Percentiles rank a stretch among this genome's conserved stretches.
phyloP scores from a whole-genome alignment of 2,329 filamentous ascomycete species.

The Ascochyta viciae-villosae region DNA sequence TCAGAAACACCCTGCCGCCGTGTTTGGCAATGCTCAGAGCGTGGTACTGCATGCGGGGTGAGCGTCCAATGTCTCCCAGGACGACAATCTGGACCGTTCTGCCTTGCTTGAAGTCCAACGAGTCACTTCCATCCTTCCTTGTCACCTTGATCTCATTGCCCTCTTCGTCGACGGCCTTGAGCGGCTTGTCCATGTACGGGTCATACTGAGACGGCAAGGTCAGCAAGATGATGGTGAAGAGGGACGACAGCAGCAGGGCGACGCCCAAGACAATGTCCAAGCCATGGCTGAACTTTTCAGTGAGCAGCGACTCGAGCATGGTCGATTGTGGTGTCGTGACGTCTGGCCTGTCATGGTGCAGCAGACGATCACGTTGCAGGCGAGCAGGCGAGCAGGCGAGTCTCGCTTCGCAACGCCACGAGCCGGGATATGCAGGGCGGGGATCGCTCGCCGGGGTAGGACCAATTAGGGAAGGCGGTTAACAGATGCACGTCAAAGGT shows the following conservation, averaged over 20 bases:
- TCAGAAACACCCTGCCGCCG: conserved; percentile 79
- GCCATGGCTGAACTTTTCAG: conserved; percentile 28
- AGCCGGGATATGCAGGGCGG: not conserved
- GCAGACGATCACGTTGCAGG: conserved; percentile 20
- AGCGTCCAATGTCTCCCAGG: conserved; percentile 92
- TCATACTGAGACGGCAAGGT: conserved; percentile 62
- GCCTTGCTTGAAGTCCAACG: conserved; percentile 43
- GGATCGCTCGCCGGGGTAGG: conserved; percentile 10
- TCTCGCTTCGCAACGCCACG: conserved; percentile 15
- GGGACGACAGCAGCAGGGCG: conserved; percentile 53
- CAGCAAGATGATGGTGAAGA: conserved; percentile 59
- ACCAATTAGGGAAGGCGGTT: conserved; percentile 21
- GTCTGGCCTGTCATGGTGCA: conserved; percentile 24
- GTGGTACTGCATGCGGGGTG: conserved; percentile 98
- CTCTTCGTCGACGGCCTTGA: conserved; percentile 31
- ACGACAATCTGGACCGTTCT: conserved; percentile 81
- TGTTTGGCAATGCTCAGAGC: conserved; percentile 88
- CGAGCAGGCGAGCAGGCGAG: conserved; percentile 15
- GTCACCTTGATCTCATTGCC: conserved; percentile 31
- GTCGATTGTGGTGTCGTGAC: conserved; percentile 15
- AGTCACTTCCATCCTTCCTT: conserved; percentile 30
- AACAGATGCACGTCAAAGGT: conserved; percentile 15
- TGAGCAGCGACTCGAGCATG: conserved; percentile 45
- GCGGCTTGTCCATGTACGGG: conserved; percentile 44
- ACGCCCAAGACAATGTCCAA: conserved; percentile 51